Evolutionary conservation across 2,329 filamentous ascomycete genomes (phyloP).

Genomic region (Ambrosiella xylebori): DNA sequence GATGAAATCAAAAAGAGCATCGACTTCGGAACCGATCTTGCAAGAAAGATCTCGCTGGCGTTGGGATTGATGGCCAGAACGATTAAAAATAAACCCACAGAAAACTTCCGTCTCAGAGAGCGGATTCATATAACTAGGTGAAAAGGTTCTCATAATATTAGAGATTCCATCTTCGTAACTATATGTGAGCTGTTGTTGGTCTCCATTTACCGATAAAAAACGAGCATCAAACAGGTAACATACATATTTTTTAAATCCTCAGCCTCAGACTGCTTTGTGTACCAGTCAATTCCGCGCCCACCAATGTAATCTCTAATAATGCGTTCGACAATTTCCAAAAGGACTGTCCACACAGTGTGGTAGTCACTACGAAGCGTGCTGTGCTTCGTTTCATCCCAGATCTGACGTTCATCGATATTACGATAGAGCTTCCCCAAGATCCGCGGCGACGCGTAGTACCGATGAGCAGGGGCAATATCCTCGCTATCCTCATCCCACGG

Average conservation of each 20-base stretch:
- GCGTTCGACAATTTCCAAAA: constrained; percentile 19
- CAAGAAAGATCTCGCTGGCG: constrained; percentile 35
- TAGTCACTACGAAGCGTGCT: constrained; percentile 17
- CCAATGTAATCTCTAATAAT: constrained; percentile 14
- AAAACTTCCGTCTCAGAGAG: constrained; percentile 37
- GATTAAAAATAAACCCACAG: constrained; percentile 38
- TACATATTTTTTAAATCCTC: constrained; percentile 30
- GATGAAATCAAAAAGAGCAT: constrained; percentile 27
- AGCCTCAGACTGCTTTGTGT: constrained; percentile 22
- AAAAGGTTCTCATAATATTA: constrained; percentile 18
- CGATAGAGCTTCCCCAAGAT: constrained; percentile 55
- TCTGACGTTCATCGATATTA: constrained; percentile 51
- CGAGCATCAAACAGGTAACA: constrained; percentile 14
- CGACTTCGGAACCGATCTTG: constrained; percentile 34
- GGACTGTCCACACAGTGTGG: constrained; percentile 27
- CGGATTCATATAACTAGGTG: constrained; percentile 23
- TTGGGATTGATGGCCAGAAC: constrained; percentile 28
- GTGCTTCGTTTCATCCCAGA: constrained; percentile 36
- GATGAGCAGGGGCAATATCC: constrained; percentile 27
- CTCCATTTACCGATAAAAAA: neutral
- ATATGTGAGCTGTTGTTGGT: neutral
- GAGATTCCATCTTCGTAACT: constrained; percentile 15
- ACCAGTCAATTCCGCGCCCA: constrained; percentile 20
- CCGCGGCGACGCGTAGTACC: constrained; percentile 52
- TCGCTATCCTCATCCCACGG: constrained; percentile 21